Evolutionary conservation across 163 green algal species (phyloP).

Genomic region (Volvox carteri): DNA sequence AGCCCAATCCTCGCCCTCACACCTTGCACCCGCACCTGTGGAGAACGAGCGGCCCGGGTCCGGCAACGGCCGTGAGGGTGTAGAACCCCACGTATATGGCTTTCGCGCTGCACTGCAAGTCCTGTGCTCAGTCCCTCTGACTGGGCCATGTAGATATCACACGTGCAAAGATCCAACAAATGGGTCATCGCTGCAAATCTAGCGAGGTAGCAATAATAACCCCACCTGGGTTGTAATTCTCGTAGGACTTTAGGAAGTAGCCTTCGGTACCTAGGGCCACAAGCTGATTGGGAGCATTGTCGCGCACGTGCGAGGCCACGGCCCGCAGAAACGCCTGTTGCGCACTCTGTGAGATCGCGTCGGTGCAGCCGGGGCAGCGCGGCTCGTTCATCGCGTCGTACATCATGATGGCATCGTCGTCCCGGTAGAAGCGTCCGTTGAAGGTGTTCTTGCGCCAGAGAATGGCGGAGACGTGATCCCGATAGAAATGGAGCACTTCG

Average conservation of each 20-base stretch:
- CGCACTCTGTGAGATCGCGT: not conserved
- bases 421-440: conserved; percentile 51
- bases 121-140: too few species aligned
- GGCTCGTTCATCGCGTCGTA: conserved; percentile 49
- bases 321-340: not conserved
- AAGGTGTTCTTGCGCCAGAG: conserved; percentile 62
- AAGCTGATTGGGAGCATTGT: conserved; percentile 43
- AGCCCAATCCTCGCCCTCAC: conserved; percentile 58
- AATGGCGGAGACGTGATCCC: conserved; percentile 62
- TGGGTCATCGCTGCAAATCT: too few species aligned
- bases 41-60: too few species aligned
- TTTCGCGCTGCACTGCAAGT: too few species aligned
- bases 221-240: conserved; percentile 37
- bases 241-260: conserved; percentile 46
- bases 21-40: conserved; percentile 41
- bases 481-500: conserved; percentile 64
- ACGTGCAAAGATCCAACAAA: too few species aligned
- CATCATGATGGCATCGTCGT: conserved; percentile 53
- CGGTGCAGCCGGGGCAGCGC: conserved; percentile 36
- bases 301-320: conserved; percentile 1
- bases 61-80: too few species aligned
- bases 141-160: too few species aligned
- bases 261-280: conserved; percentile 53
- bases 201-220: too few species aligned
- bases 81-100: too few species aligned